Evolutionary conservation across 306 rosid genomes (phyloP), one percentile per base, ranked within the genome.

Genomic region (Adenanthera pavonina): DNA sequence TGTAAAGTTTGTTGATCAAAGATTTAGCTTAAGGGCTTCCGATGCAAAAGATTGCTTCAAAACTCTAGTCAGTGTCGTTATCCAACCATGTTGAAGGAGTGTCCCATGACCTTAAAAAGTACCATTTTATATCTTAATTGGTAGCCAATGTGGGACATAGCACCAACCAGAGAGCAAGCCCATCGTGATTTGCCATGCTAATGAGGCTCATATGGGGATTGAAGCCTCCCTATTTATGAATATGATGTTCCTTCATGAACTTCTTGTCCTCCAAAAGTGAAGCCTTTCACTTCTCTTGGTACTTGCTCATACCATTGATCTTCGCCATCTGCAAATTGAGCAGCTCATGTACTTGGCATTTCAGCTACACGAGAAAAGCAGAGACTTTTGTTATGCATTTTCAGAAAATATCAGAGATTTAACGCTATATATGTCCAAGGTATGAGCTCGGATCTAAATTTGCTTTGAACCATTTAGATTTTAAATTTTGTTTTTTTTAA

Each of bases 281-380:
- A 64, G 46, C 38, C 47, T 73, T 61, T 77, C 74, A 78, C 72
- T 53, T 61, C 68, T 81, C 84, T 40, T 69, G 75, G 77, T 79
- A 54, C 76, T 69, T 77, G 72, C 74, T 69, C 10, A 20, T 76
- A 70, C 61, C 78, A 47, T 76, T 80, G 75, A 95, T 90, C 87
- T 84, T 87, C 41, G 83, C 71, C 97, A 87, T 86, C 85, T 93
- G 99, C 56, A 84, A 61, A 70, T 82, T 83, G 53, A 95, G 91
- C 85, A 93, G 88, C 87, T 93, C 91, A 51, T 88, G 89, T 80
- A 93, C 98, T 85, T 85, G 86, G 3, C 61, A 82, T 84, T 93
- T 90, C 81, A 95, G 78, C 99, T 93, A 85, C 89, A 83, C 80
- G 69, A 51, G 38, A 79, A 69, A 83, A 52, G 56, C 54, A 56